phyloP scores from a whole-genome alignment of 1,284 basidiomycete species.

The Pholiota adiposa region DNA sequence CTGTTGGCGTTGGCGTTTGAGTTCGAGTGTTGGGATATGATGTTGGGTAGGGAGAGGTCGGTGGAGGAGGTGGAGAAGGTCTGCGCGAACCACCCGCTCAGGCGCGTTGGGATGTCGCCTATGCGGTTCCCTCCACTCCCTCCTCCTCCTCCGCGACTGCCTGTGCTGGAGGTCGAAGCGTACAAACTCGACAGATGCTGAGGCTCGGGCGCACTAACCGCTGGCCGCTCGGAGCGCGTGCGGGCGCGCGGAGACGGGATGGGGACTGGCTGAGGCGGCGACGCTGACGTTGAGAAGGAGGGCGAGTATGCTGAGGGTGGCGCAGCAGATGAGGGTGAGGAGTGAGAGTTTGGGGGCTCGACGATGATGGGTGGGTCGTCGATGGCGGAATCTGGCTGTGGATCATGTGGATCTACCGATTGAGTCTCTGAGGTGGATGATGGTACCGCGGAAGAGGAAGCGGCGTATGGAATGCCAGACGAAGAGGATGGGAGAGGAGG shows the following conservation, averaged over 20 bases:
- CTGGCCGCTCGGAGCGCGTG: slow-evolving; percentile 36
- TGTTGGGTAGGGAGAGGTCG: slow-evolving; percentile 67
- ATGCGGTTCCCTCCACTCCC: slow-evolving; percentile 30
- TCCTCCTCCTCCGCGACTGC: too few relatives aligned
- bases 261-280: too few relatives aligned
- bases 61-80: slow-evolving; percentile 70
- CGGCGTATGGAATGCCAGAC: too few relatives aligned
- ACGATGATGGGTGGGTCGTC: slow-evolving; percentile 34
- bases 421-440: too few relatives aligned
- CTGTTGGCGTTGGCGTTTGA: not conserved
- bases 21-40: slow-evolving; percentile 60
- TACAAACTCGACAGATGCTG: slow-evolving; percentile 32
- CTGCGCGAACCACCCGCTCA: slow-evolving; percentile 80
- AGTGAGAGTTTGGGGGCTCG: slow-evolving; percentile 24
- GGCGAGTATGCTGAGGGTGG: too few relatives aligned
- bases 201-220: slow-evolving; percentile 26
- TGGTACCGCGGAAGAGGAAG: too few relatives aligned
- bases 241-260: slow-evolving; percentile 30
- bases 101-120: slow-evolving; percentile 53
- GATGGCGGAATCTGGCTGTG: slow-evolving; percentile 19
- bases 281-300: too few relatives aligned
- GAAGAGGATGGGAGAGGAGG: too few relatives aligned
- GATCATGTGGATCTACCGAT: too few relatives aligned
- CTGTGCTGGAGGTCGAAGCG: slow-evolving; percentile 28
- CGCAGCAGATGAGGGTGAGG: not conserved